phyloP scores from a whole-genome alignment of 192 early-diverging fungal genomes.

The Podila horticola region DNA sequence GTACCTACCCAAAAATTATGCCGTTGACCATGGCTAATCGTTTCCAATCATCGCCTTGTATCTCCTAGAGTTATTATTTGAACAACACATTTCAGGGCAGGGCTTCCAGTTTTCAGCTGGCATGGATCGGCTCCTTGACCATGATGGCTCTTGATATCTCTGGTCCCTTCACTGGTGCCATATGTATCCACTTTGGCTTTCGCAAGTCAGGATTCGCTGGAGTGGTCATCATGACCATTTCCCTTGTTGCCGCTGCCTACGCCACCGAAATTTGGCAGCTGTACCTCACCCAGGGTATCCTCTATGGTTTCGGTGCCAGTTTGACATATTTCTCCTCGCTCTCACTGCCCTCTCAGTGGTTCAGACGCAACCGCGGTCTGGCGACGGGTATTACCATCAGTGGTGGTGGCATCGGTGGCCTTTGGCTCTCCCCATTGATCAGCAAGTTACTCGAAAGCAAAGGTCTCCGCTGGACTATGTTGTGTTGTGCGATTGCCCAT shows the following conservation, averaged over 20 bases:
- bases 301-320: conserved; percentile 10
- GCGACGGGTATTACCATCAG: conserved; percentile 56
- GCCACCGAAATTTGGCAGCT: not conserved
- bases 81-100: not conserved
- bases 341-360: conserved; percentile 68
- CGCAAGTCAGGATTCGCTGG: not conserved
- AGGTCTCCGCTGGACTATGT: conserved; percentile 44
- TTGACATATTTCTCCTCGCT: conserved; percentile 64
- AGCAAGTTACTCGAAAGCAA: not conserved
- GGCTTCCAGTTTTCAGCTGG: not conserved
- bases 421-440: conserved; percentile 1
- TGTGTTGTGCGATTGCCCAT: conserved; percentile 57
- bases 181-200: not conserved
- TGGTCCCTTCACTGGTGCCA: not conserved
- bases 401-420: not conserved
- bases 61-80: no score
- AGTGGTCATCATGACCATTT: not conserved
- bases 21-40: no score
- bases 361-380: conserved; percentile 59
- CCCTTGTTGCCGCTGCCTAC: not conserved
- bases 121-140: not conserved
- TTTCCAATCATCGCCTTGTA: no score
- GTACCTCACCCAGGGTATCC: not conserved
- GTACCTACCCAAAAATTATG: no score
- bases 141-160: not conserved